Conservation (phyloP, 768 basidiomycete species). For the Zangia roseola region DNA sequence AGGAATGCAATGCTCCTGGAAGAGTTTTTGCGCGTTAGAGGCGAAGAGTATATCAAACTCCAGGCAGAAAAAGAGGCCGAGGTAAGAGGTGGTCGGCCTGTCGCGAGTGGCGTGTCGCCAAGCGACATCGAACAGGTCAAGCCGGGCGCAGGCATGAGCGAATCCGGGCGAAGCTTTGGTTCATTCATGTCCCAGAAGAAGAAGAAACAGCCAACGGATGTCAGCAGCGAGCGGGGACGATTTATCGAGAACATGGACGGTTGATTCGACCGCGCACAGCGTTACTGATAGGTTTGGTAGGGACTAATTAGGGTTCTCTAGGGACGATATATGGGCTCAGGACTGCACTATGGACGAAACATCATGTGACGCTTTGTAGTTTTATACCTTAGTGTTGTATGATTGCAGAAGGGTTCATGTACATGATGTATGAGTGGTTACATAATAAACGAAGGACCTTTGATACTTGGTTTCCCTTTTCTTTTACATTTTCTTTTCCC, state of each 20-base stretch:
- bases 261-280: conserved; percentile 2
- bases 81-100: conserved; percentile 12
- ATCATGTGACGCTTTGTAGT: too few species aligned
- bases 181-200: conserved; percentile 13
- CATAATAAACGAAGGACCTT: too few species aligned
- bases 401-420: too few species aligned
- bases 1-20: conserved; percentile 86
- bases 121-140: conserved; percentile 45
- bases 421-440: too few species aligned
- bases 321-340: too few species aligned
- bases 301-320: too few species aligned
- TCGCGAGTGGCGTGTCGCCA: conserved; percentile 23
- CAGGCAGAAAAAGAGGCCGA: conserved; percentile 36
- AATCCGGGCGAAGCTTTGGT: conserved; percentile 30
- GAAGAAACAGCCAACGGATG: conserved; percentile 22
- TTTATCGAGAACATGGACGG: conserved; percentile 38
- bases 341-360: too few species aligned
- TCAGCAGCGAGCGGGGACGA: conserved; percentile 30
- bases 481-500: too few species aligned
- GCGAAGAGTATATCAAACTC: conserved; percentile 64
- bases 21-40: conserved; percentile 77
- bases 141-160: conserved; percentile 52
- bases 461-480: too few species aligned
- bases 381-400: too few species aligned
- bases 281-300: neutral